phyloP scores from a whole-genome alignment of 2,329 filamentous ascomycete species.

The Chaetomium sp. region DNA sequence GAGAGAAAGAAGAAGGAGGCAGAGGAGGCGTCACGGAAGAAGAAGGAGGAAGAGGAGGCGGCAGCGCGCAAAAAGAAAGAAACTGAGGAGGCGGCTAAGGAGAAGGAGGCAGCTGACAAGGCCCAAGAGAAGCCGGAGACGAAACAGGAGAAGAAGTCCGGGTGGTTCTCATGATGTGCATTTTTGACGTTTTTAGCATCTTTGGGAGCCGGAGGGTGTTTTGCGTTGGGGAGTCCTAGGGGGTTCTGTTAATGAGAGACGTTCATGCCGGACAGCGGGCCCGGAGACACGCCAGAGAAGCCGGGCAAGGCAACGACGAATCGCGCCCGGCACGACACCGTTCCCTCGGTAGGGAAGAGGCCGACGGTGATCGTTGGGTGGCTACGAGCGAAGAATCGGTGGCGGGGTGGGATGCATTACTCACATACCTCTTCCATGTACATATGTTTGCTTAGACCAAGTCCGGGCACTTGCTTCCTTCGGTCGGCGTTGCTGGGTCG shows the following conservation, averaged over 20 bases:
- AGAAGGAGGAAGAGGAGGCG: constrained; percentile 26
- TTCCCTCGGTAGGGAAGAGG: not conserved
- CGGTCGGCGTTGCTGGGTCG: constrained; percentile 23
- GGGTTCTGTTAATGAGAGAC: constrained; percentile 29
- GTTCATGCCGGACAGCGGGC: constrained; percentile 18
- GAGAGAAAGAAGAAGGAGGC: constrained; percentile 32
- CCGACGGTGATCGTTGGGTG: not conserved
- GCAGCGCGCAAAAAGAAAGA: constrained; percentile 23
- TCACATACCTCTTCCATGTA: constrained; percentile 18
- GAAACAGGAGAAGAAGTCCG: constrained; percentile 28
- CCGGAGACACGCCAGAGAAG: constrained; percentile 3
- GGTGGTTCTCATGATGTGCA: constrained; percentile 24
- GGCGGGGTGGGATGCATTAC: constrained; percentile 23
- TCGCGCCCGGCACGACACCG: constrained; percentile 8
- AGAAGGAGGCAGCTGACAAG: constrained; percentile 22
- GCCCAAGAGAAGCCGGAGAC: constrained; percentile 7
- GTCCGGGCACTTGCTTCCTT: constrained; percentile 26
- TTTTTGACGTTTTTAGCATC: constrained; percentile 22
- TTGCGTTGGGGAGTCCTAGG: constrained; percentile 11
- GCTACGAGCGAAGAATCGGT: constrained; percentile 7
- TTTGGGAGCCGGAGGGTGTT: constrained; percentile 18
- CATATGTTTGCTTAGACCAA: constrained; percentile 22
- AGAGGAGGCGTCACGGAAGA: constrained; percentile 23
- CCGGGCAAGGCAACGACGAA: constrained; percentile 11
- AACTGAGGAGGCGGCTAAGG: constrained; percentile 28